Conservation (phyloP, 345 rosid species). For the Melaleuca quinquenervia region DNA sequence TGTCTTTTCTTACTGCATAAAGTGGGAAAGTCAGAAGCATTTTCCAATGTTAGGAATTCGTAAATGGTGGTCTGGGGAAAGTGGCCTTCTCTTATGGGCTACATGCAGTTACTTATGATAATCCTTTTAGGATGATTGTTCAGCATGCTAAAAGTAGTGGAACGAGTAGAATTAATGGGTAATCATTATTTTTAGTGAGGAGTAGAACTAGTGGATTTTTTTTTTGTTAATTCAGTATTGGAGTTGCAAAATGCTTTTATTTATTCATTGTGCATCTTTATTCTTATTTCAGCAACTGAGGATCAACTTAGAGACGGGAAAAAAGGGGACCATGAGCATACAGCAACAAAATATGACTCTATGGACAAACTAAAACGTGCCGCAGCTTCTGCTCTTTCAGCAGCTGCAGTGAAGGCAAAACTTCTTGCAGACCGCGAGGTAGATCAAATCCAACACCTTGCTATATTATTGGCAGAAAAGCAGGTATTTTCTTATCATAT, state of each 20-base stretch:
- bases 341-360: constrained; percentile 34
- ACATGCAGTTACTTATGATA: background rate
- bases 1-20: background rate
- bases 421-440: constrained; percentile 78
- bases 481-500: constrained; percentile 36
- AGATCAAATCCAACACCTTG: constrained; percentile 69
- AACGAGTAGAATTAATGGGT: background rate
- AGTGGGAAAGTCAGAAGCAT: background rate
- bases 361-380: constrained; percentile 66
- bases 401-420: constrained; percentile 96
- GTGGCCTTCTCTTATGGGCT: background rate
- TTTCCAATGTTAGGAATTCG: background rate
- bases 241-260: background rate
- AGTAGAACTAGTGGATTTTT: background rate
- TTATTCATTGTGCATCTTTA: background rate
- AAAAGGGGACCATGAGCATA: constrained; percentile 25
- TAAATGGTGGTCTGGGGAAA: background rate
- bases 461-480: constrained; percentile 64
- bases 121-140: background rate
- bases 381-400: constrained; percentile 73
- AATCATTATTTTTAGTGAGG: background rate
- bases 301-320: constrained; percentile 20
- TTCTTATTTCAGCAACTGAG: constrained; percentile 7
- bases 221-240: background rate
- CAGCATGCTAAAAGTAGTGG: background rate